A percentile compares a stretch with the other conserved stretches of the same genome.
Conservation (phyloP, 2,329 filamentous ascomycete genomes). For the Dichotomopilus funicola region DNA sequence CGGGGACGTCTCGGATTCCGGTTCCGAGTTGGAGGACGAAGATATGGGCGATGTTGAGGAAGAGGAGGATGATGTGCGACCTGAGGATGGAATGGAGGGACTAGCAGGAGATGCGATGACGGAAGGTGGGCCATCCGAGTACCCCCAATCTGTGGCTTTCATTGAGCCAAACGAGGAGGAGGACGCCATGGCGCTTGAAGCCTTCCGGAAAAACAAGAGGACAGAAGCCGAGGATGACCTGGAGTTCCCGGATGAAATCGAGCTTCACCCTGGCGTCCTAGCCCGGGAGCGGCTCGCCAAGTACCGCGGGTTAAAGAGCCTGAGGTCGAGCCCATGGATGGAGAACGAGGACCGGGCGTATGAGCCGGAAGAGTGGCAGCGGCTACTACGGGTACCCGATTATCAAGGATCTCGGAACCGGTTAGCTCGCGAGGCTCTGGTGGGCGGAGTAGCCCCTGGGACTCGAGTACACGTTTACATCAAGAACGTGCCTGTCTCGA, state of each 20-base stretch:
- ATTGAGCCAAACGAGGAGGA: constrained; percentile 77
- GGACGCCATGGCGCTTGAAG: constrained; percentile 67
- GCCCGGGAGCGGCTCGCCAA: constrained; percentile 78
- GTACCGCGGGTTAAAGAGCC: constrained; percentile 87
- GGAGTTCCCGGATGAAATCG: constrained; percentile 96
- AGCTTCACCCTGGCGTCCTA: constrained; percentile 79
- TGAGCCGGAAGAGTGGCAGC: constrained; percentile 84
- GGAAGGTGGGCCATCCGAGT: constrained; percentile 74
- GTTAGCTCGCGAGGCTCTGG: constrained; percentile 71
- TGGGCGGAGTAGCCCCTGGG: constrained; percentile 80
- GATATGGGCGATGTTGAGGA: constrained; percentile 54
- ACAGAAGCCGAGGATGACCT: constrained; percentile 82
- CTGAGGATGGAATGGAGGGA: constrained; percentile 78
- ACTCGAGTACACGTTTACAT: constrained; percentile 78
- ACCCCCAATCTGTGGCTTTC: constrained; percentile 91
- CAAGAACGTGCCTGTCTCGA: constrained; percentile 39
- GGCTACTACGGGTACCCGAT: constrained; percentile 80
- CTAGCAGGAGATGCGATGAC: constrained; percentile 61
- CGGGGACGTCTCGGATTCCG: constrained; percentile 70
- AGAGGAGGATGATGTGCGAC: constrained; percentile 52
- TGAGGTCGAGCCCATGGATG: constrained; percentile 84
- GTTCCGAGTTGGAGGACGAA: constrained; percentile 71
- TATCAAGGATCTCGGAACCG: constrained; percentile 78
- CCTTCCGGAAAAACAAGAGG: constrained; percentile 70
- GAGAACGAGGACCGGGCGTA: constrained; percentile 78